Evolutionary conservation across 2,329 filamentous ascomycete genomes (phyloP).

Genomic region (Penicillium carneum): DNA sequence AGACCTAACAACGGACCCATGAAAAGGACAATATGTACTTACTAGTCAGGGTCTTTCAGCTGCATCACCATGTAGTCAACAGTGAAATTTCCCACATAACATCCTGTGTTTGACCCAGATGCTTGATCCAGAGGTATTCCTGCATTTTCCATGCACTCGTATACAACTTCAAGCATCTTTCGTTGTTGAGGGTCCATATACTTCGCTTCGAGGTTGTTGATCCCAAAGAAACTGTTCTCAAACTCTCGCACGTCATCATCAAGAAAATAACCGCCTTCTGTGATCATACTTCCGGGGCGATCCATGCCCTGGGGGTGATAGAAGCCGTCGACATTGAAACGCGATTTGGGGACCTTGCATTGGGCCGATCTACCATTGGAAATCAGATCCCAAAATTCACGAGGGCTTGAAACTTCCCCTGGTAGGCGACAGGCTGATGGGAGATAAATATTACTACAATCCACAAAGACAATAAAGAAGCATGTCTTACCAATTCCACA

Average conservation of each 20-base stretch:
- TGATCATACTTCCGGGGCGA: background rate
- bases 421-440: background rate
- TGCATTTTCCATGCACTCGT: background rate
- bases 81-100: background rate
- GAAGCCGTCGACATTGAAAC: background rate
- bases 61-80: background rate
- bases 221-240: background rate
- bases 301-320: background rate
- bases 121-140: background rate
- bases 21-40: background rate
- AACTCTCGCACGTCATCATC: background rate
- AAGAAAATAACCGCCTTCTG: background rate
- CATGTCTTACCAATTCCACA: background rate
- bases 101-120: background rate
- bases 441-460: too few relatives aligned
- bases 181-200: background rate
- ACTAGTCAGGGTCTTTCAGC: background rate
- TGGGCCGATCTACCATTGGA: background rate
- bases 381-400: background rate
- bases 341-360: background rate
- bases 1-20: too few relatives aligned
- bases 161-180: background rate
- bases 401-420: background rate
- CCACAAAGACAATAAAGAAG: too few relatives aligned
- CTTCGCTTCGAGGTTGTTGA: background rate